Conservation (phyloP, 345 rosid genomes). For the Firmiana major region DNA sequence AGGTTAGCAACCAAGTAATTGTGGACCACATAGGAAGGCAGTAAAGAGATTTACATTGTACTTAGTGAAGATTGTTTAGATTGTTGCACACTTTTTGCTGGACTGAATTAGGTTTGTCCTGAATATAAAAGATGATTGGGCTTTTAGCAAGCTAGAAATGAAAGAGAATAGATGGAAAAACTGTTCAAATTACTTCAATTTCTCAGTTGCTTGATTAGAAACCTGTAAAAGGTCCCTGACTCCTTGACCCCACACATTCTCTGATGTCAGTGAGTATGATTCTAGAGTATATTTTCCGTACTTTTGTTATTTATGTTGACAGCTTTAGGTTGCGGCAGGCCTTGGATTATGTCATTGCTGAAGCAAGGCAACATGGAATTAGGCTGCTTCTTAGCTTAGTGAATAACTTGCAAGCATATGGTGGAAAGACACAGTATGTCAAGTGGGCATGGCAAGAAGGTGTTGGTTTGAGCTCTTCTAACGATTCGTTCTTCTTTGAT, state of each 20-base stretch:
- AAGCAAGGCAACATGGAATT: constrained; percentile 65
- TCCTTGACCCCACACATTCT: not conserved
- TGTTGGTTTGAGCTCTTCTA: constrained; percentile 80
- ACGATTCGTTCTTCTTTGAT: constrained; percentile 96
- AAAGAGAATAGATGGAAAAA: not conserved
- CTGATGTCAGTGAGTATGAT: not conserved
- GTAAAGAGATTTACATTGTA: not conserved
- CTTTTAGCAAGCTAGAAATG: not conserved
- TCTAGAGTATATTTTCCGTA: not conserved
- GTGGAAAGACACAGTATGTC: constrained; percentile 94
- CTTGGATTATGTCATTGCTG: constrained; percentile 86
- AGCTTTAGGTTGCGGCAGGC: constrained; percentile 54
- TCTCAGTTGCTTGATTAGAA: not conserved
- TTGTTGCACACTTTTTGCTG: not conserved
- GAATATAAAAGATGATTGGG: not conserved
- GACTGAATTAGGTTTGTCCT: not conserved
- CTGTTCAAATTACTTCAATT: not conserved
- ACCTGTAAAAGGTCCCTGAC: not conserved
- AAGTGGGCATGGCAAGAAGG: constrained; percentile 99
- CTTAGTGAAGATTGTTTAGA: not conserved
- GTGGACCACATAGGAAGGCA: not conserved
- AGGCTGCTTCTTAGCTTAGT: constrained; percentile 85
- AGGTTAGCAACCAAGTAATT: not conserved
- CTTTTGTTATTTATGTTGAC: not conserved
- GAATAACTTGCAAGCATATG: constrained; percentile 82